Evolutionary conservation across 352 stramenopile species (phyloP), one percentile per base, ranked within the genome.

Genomic region (Pythium dissotocum): DNA sequence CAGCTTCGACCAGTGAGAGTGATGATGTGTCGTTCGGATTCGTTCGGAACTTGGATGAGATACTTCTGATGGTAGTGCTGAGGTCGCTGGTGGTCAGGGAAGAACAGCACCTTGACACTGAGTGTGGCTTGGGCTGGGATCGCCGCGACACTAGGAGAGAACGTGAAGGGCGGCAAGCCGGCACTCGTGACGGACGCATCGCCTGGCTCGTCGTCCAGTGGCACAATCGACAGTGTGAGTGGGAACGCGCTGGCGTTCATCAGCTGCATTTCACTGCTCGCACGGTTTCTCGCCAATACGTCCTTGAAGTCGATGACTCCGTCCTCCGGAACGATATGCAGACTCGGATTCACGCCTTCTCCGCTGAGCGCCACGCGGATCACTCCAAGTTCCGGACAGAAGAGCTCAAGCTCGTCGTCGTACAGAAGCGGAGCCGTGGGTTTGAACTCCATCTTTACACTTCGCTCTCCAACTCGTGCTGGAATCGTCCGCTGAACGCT

Each of bases 321-420:
- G 38, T 93, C 85, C 2, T 64, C 32, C 7, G 90, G 89, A 7
- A 69, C 58, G n/a, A 97, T 79, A 9, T 73, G 71, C 0, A 97
- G 75, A 16, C 83, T 83, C 10, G 90, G 88, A 10, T 90, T 91
- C 33, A 97, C 90, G 6, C 90, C 90, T 77, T 91, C 76, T 10
- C 87, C 84, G 3, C 71, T 58, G 1, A 96, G 52, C 4, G 70
- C 67, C 24, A 92, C 68, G 6, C 73, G 70, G 6, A 87, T 28
- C 14, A 73, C 49, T 0, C 80, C 72, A 21, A 85, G 61, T 30
- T 68, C 53, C 2, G 65, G 18, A 13, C 71, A 83, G 10, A 53
- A 67, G 5, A 97, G 46, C 33, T 87, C 77, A 16, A 97, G 72
- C 7, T 93, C 83, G 54, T 97, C 89, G 28, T 89, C 71, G 57